Evolutionary conservation across 2,329 filamentous ascomycete genomes (phyloP).

Genomic region (Monosporascus sp.): DNA sequence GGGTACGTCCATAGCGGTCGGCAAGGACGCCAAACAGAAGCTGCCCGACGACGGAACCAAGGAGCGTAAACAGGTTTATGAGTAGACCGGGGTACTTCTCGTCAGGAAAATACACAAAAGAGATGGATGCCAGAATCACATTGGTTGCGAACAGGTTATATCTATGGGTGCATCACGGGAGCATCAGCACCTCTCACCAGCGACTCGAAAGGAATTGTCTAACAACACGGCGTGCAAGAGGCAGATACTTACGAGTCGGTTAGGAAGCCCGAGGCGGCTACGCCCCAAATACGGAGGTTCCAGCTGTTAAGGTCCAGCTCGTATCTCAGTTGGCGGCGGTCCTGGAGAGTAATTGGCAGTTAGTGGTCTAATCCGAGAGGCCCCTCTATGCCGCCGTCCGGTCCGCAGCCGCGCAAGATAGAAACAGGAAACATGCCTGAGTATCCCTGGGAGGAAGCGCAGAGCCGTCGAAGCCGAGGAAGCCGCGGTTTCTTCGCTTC

Average conservation of each 20-base stretch:
- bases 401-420: background rate
- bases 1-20: constrained; percentile 48
- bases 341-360: constrained; percentile 25
- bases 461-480: constrained; percentile 44
- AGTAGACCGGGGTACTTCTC: constrained; percentile 34
- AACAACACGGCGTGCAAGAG: too few relatives aligned
- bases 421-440: constrained; percentile 31
- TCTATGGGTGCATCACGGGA: constrained; percentile 21
- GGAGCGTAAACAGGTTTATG: constrained; percentile 45
- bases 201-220: too few relatives aligned
- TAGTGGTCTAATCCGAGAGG: background rate
- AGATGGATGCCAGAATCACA: constrained; percentile 46
- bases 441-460: constrained; percentile 43
- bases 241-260: constrained; percentile 42
- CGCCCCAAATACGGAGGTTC: constrained; percentile 50
- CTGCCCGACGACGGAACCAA: constrained; percentile 48
- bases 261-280: constrained; percentile 49
- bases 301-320: constrained; percentile 49
- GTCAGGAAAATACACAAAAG: constrained; percentile 47
- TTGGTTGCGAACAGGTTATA: constrained; percentile 52
- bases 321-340: constrained; percentile 46
- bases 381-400: too few relatives aligned
- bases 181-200: background rate
- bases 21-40: constrained; percentile 48
- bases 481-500: constrained; percentile 40